Evolutionary conservation across 768 basidiomycete species (phyloP).

Genomic region (Multifurca ochricompacta): DNA sequence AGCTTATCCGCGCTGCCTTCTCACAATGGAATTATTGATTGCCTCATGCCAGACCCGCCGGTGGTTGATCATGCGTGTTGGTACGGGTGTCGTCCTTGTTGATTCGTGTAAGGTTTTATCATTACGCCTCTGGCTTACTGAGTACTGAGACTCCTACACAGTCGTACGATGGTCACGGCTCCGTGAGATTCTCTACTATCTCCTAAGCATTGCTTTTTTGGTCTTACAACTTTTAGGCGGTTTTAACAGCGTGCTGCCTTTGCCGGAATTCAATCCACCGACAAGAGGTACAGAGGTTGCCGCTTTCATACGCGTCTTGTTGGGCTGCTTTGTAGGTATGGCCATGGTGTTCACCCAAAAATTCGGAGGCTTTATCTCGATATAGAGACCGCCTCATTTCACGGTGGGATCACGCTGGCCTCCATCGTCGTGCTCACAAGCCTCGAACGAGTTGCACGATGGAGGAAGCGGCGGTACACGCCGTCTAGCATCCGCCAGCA

Average conservation of each 20-base stretch:
- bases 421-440: conserved; percentile 45
- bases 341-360: no score
- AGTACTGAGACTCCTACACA: conserved; percentile 24
- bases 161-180: conserved; percentile 77
- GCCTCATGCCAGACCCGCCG: conserved; percentile 44
- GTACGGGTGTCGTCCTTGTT: conserved; percentile 47
- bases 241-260: not conserved
- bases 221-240: not conserved
- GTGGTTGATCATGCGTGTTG: conserved; percentile 52
- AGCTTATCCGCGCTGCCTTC: not conserved
- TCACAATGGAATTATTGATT: not conserved
- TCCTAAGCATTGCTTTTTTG: not conserved
- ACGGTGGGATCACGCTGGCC: conserved; percentile 52
- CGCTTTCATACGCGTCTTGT: conserved; percentile 49
- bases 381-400: conserved; percentile 70
- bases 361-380: not conserved
- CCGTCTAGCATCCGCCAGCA: conserved; percentile 15
- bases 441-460: conserved; percentile 31
- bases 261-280: conserved; percentile 14
- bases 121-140: not conserved
- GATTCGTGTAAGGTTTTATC: conserved; percentile 72
- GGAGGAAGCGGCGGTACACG: conserved; percentile 16
- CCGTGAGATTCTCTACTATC: conserved; percentile 31
- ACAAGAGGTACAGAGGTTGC: conserved; percentile 49
- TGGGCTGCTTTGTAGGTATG: conserved; percentile 59